Base-by-base conservation (phyloP, 305 asterid species). In the Rubia balearica region DNA sequence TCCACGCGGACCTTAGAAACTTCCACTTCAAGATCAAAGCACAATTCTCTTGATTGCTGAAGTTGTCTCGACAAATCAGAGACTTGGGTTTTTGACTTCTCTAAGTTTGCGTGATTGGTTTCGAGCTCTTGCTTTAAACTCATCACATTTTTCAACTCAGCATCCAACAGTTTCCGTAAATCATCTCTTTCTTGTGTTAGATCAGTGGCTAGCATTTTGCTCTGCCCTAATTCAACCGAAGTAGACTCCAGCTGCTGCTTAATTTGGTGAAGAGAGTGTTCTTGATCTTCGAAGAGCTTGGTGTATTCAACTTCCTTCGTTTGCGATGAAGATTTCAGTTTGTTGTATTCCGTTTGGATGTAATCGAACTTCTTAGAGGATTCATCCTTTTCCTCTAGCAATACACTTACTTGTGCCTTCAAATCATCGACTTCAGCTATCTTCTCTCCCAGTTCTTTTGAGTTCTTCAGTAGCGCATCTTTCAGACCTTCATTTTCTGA, bases 271-370 rank as follows among this genome's bases (percentile, higher is more conserved):
- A 86, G 73, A 41, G 48, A 72, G 55, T 76, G 70, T 68, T 83
- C 88, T 73, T 70, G 81, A 76, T 85, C 92, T 68, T 71, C 80
- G 73, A 93, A 74, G 60, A 83, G 78, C 77, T 82, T 70, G 4
- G 82, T 88, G 82, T 89, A 83, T 36, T 81, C 85, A 81, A 90
- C 92, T 67, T 77, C 83, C 82, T 86, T 84, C 76, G 77, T 74
- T 65, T 82, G 88, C 3, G 90, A 78, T 41, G 77, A 68, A 66
- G 74, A 68, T 79, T 85, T 89, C 77, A 85, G 84, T 22, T 81
- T 74, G 27, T 78, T 75, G 53, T 86, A 89, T 71, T 86, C 95
- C 76, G 76, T 56, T 57, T 68, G 24, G 46, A 83, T 49, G 30
- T 83, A 75, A 42, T 79, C 80, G 24, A 82, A 65, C 74, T 83